Percentiles rank a stretch among this genome's conserved stretches.
These are phyloP conservation scores for Leishmania turanica DNA, from an alignment of 208 protist species.

Conservation along the genomic window DNA sequence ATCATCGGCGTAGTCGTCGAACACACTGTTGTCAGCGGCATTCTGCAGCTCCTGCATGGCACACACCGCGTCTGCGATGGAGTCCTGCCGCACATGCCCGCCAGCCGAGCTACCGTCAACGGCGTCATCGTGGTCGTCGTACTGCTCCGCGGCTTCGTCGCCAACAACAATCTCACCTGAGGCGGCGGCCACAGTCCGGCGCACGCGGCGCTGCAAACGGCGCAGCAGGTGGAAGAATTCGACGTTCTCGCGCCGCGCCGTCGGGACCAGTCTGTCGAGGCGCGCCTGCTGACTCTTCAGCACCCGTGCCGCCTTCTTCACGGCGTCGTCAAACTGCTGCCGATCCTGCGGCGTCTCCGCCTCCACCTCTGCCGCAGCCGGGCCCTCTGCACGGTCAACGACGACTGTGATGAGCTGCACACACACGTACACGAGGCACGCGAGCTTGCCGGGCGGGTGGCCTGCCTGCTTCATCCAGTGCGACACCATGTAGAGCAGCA, in stretches of 20 bases:
- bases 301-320: constrained; percentile 57
- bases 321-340: constrained; percentile 68
- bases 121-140: constrained; percentile 21
- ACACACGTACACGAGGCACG: constrained; percentile 85
- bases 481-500: constrained; percentile 85
- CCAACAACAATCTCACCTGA: constrained; percentile 49
- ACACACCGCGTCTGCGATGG: constrained; percentile 7
- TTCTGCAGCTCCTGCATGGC: constrained; percentile 64
- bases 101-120: not conserved
- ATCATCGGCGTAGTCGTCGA: constrained; percentile 52
- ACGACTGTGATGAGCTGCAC: constrained; percentile 79
- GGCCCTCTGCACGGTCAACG: constrained; percentile 48
- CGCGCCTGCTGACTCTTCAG: constrained; percentile 64
- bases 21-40: constrained; percentile 72
- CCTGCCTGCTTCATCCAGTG: constrained; percentile 80
- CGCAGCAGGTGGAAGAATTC: constrained; percentile 74
- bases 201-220: constrained; percentile 60
- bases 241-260: constrained; percentile 60
- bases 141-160: constrained; percentile 23
- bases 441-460: constrained; percentile 80
- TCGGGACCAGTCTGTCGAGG: constrained; percentile 52
- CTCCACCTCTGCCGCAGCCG: constrained; percentile 61
- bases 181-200: constrained; percentile 43
- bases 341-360: constrained; percentile 76
- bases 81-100: constrained; percentile 5